phyloP scores from a whole-genome alignment of 1,284 basidiomycete species.

The Earliella scabrosa region DNA sequence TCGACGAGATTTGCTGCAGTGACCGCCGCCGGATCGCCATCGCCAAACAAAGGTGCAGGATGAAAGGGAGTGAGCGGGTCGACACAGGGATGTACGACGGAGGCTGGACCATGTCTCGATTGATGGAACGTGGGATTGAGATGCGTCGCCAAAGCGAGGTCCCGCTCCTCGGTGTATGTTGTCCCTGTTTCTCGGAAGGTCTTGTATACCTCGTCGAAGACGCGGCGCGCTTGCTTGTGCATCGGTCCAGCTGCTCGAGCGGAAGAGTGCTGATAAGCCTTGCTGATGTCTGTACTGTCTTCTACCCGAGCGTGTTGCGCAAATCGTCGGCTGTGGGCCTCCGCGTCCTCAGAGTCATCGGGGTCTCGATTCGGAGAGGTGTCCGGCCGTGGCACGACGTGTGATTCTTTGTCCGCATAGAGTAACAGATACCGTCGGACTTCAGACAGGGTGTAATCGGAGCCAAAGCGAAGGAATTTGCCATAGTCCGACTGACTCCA shows the following conservation, averaged over 20 bases:
- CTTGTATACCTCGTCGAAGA: neutral
- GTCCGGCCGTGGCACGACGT: no score
- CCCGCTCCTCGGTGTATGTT: conserved; percentile 35
- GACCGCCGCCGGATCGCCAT: neutral
- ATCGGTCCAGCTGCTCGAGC: neutral
- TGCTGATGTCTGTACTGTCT: neutral
- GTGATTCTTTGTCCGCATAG: conserved; percentile 33
- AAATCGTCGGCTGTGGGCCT: neutral
- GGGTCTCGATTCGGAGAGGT: no score
- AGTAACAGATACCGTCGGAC: conserved; percentile 46
- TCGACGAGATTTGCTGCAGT: neutral
- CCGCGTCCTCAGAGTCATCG: no score
- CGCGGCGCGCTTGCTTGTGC: neutral
- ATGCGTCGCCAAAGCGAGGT: conserved; percentile 30
- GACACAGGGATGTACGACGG: conserved; percentile 48
- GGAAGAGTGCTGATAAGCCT: neutral
- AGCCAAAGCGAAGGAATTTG: conserved; percentile 40
- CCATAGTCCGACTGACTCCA: conserved; percentile 51
- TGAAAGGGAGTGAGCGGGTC: conserved; percentile 52
- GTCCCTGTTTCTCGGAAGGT: conserved; percentile 30
- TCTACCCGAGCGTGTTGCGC: neutral
- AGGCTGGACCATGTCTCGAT: conserved; percentile 42
- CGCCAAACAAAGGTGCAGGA: conserved; percentile 40
- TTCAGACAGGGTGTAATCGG: conserved; percentile 42
- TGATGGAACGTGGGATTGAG: conserved; percentile 54